Conservation (phyloP, 345 rosid genomes). For the Ceriops tagal region DNA sequence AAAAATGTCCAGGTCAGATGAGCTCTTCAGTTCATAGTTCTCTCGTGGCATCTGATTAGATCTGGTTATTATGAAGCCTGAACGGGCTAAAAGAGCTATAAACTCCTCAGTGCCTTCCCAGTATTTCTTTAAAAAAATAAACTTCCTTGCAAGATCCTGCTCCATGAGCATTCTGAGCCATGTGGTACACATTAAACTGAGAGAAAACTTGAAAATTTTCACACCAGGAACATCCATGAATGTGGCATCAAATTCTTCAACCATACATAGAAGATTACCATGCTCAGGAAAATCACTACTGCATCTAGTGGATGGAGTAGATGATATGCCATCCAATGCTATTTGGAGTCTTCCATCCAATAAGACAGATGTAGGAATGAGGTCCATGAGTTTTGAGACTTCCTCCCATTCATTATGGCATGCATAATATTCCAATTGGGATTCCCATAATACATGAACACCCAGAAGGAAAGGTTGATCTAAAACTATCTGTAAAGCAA, state of each 20-base stretch:
- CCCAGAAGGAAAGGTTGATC: conserved; percentile 96
- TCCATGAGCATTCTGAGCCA: conserved; percentile 81
- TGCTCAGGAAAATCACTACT: conserved; percentile 39
- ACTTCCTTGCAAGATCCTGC: conserved; percentile 76
- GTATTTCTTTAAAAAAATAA: conserved; percentile 71
- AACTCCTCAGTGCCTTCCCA: conserved; percentile 81
- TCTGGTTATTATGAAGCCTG: conserved; percentile 60
- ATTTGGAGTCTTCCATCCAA: conserved; percentile 74
- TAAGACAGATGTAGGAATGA: conserved; percentile 64
- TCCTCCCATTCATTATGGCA: conserved; percentile 95
- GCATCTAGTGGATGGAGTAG: conserved; percentile 41
- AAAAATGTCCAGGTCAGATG: conserved; percentile 44
- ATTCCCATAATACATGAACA: conserved; percentile 89
- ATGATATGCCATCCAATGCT: conserved; percentile 57
- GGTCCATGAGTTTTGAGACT: conserved; percentile 67
- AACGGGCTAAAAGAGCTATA: conserved; percentile 69
- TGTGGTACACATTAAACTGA: conserved; percentile 46
- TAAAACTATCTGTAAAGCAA: conserved; percentile 69
- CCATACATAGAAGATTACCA: conserved; percentile 55
- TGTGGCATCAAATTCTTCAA: conserved; percentile 73
- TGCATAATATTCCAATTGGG: conserved; percentile 81
- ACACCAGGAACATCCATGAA: conserved; percentile 79
- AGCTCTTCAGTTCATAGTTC: conserved; percentile 40
- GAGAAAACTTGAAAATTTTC: conserved; percentile 61
- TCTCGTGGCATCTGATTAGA: conserved; percentile 30